These are phyloP conservation scores for Pseudogymnoascus sp. DNA, from an alignment of 2,329 filamentous ascomycete species.

Conservation along the genomic window DNA sequence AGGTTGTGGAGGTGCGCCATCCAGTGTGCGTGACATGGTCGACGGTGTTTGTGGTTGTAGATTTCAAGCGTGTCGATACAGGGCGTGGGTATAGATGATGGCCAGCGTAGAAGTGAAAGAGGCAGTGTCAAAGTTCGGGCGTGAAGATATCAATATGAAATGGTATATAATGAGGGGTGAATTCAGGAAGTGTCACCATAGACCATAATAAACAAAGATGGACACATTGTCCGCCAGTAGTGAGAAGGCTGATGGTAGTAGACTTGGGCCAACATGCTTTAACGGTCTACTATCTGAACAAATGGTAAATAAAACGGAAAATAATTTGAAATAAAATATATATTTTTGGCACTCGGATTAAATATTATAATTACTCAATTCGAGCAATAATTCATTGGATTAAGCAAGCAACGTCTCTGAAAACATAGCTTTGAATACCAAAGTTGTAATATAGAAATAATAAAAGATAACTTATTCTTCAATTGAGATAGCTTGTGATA, in stretches of 20 bases:
- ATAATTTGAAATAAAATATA: background rate
- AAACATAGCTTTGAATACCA: background rate
- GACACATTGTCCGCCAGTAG: background rate
- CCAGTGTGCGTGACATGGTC: background rate
- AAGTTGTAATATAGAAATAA: background rate
- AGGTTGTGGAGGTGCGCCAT: background rate
- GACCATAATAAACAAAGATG: background rate
- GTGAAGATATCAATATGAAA: conserved; percentile 1
- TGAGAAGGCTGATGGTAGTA: background rate
- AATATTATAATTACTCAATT: background rate
- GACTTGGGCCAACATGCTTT: background rate
- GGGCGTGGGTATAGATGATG: background rate
- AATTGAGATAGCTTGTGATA: background rate
- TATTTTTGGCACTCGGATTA: background rate
- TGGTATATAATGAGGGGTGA: background rate
- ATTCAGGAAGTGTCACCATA: background rate
- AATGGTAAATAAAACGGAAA: background rate
- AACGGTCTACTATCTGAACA: background rate
- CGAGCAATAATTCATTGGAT: background rate
- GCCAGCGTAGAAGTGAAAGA: background rate
- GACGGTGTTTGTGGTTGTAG: background rate
- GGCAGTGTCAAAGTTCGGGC: background rate
- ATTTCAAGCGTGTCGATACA: background rate
- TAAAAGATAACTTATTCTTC: background rate
- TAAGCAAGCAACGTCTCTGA: background rate